These are phyloP conservation scores for Penicillium nucicola DNA, from an alignment of 495 filamentous ascomycete genomes.

Conservation along the genomic window DNA sequence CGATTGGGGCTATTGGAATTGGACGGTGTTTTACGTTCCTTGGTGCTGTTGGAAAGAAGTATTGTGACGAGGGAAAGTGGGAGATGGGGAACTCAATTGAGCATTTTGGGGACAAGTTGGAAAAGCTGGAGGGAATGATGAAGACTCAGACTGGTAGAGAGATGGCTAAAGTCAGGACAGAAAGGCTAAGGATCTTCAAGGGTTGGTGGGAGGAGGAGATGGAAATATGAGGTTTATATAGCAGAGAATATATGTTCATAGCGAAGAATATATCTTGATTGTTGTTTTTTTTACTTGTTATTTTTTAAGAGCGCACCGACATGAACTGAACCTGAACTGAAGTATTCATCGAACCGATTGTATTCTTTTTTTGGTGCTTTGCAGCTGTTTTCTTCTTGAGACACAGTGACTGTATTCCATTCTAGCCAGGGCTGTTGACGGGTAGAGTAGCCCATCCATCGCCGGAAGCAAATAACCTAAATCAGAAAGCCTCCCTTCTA, in stretches of 20 bases:
- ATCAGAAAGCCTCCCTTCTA: conserved; percentile 7
- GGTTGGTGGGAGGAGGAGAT: conserved; percentile 74
- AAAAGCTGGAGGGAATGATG: conserved; percentile 73
- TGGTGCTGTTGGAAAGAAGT: conserved; percentile 52
- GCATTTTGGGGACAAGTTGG: conserved; percentile 80
- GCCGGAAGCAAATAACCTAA: neutral
- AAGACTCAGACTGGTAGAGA: conserved; percentile 70
- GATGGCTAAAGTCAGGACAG: conserved; percentile 63
- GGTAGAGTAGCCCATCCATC: conserved; percentile 1
- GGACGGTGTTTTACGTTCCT: conserved; percentile 75
- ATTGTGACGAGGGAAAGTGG: conserved; percentile 30
- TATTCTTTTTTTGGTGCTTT: conserved; percentile 1
- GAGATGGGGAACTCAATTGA: conserved; percentile 61
- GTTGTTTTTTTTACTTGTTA: too few relatives aligned
- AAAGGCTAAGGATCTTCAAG: conserved; percentile 60
- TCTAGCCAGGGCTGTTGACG: conserved; percentile 5
- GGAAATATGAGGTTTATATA: neutral
- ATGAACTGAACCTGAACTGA: too few relatives aligned
- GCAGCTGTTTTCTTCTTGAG: conserved; percentile 1
- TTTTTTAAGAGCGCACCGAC: too few relatives aligned
- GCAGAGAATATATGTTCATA: too few relatives aligned
- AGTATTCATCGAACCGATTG: too few relatives aligned
- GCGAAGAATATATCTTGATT: too few relatives aligned
- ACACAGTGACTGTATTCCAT: conserved; percentile 3
- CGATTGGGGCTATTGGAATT: conserved; percentile 81